phyloP scores from a whole-genome alignment of 2,329 filamentous ascomycete species.

The Xylariales sp. region DNA sequence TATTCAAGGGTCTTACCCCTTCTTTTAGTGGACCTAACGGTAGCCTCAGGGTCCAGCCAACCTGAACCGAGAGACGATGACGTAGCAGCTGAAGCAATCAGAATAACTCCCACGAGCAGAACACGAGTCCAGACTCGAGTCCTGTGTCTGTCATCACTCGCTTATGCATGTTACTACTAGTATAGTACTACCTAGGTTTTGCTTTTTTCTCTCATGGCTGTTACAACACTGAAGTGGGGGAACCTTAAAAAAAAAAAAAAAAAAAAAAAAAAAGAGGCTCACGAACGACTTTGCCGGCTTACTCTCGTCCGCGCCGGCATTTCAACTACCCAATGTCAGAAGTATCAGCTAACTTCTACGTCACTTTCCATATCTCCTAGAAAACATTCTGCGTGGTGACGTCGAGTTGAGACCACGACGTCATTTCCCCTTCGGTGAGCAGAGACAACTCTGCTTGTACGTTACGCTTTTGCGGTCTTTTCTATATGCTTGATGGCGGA shows the following conservation, averaged over 20 bases:
- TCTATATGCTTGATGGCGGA: constrained; percentile 1
- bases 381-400: constrained; percentile 30
- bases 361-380: not conserved
- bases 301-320: constrained; percentile 16
- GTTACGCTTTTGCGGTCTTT: constrained; percentile 10
- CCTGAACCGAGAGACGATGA: constrained; percentile 19
- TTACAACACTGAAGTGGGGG: no score
- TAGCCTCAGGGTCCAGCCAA: constrained; percentile 30
- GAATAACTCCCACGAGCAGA: not conserved
- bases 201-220: no score
- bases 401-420: constrained; percentile 16
- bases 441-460: constrained; percentile 9
- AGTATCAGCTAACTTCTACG: constrained; percentile 24
- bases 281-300: constrained; percentile 8
- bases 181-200: no score
- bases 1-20: constrained; percentile 25
- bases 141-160: constrained; percentile 13
- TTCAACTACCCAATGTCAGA: constrained; percentile 1
- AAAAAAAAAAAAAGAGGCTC: constrained; percentile 6
- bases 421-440: constrained; percentile 36
- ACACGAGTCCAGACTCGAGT: constrained; percentile 14
- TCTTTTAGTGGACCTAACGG: constrained; percentile 16
- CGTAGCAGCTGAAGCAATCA: constrained; percentile 20
- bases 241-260: not conserved
- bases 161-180: constrained; percentile 11